Evolutionary conservation across 805 yeast species (phyloP), one percentile per base, ranked within the genome.

Genomic region (Wickerhamiella cacticola): DNA sequence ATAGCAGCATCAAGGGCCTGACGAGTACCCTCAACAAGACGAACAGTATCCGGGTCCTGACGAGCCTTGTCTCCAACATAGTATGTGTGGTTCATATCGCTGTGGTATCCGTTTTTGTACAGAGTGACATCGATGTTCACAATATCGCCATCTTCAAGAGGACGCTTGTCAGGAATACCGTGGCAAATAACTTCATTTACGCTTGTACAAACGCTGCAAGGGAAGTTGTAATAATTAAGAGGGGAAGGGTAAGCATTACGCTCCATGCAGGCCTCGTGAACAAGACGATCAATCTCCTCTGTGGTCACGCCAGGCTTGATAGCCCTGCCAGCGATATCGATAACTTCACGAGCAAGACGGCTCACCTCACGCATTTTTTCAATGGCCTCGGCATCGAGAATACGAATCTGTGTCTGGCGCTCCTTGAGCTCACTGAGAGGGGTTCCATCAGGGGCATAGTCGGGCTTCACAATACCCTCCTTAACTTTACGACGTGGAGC

Each of bases 131-230:
- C 98, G 54, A 92, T 69, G 62, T 92, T 92, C 52, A 92, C 75
- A 56, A 92, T 89, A 62, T 92, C 98, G 51, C 98, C 98, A 55
- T 89, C 97, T 63, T 84, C 68, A 53, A 92, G 72, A 28, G 79
- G 79, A 48, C 88, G 75, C 67, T 83, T 74, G 66, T 92, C 98
- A 23, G 98, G 98, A 50, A 92, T 83, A 53, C 98, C 98, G 65
- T 92, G 98, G 63, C 98, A 92, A 52, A 92, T 83, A 50, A 87
- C 79, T 69, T 92, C 98, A 65, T 92, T 92, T 39, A 92, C 81
- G 1, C 96, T 86, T 1, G 95, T 86, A 67, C 98, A 92, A 36
- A 85, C 75, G 19, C 92, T 78, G 63, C 87, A 88, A 38, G 97
- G 96, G 68, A 78, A 92, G 65, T 86, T 83, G 68, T 80, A 88